A percentile compares a stretch with the other conserved stretches of the same genome.
phyloP scores from a whole-genome alignment of 352 stramenopile species.

The Pythium volutum region DNA sequence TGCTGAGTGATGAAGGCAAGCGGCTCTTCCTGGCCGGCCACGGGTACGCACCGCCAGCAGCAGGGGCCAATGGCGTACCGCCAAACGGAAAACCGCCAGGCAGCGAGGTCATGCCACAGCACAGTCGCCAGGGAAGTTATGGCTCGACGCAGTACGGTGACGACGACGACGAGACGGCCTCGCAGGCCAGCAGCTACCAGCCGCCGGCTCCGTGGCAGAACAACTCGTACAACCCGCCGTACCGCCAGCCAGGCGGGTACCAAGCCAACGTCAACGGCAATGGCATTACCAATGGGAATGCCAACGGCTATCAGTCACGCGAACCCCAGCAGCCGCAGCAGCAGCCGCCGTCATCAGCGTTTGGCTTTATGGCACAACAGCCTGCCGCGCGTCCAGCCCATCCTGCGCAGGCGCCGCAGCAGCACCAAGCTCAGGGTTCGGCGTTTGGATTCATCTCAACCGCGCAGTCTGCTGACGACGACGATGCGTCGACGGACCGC shows the following conservation, averaged over 20 bases:
- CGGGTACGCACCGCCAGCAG: conserved; percentile 20
- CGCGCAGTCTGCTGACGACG: conserved; percentile 39
- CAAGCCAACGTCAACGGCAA: conserved; percentile 29
- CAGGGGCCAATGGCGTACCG: conserved; percentile 1
- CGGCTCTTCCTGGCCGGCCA: conserved; percentile 70
- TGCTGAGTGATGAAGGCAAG: conserved; percentile 85
- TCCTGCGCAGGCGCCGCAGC: not conserved
- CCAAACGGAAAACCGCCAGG: conserved; percentile 7
- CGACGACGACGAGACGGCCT: conserved; percentile 49
- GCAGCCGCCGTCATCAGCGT: conserved; percentile 28
- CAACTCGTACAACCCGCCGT: conserved; percentile 47
- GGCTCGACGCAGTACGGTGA: conserved; percentile 53
- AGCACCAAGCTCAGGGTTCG: conserved; percentile 30
- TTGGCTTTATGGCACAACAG: conserved; percentile 41
- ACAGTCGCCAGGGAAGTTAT: conserved; percentile 45
- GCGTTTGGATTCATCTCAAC: conserved; percentile 80
- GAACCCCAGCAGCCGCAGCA: conserved; percentile 1
- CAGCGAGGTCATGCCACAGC: conserved; percentile 35
- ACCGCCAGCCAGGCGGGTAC: conserved; percentile 13
- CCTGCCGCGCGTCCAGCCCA: not conserved
- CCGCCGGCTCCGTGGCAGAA: conserved; percentile 31
- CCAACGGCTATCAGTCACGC: not conserved
- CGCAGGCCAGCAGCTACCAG: conserved; percentile 36
- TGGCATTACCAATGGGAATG: conserved; percentile 2
- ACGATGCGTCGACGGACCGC: conserved; percentile 35